phyloP scores from a whole-genome alignment of 2,329 filamentous ascomycete species.

The Colletotrichum sp. region DNA sequence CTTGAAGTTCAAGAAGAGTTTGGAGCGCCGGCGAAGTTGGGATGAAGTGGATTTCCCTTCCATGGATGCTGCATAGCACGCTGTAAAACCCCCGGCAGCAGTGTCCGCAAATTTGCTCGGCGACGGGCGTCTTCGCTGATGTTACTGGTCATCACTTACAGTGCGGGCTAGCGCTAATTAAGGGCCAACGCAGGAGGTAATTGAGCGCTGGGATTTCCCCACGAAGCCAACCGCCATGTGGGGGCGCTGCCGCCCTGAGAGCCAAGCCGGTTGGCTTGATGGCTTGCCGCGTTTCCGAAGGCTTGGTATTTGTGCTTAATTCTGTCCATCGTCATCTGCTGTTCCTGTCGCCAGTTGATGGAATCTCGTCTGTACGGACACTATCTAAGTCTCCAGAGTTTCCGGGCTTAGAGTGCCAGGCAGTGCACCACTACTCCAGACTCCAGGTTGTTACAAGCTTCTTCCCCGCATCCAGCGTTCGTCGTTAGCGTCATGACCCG shows the following conservation, averaged over 20 bases:
- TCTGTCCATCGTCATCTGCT: neutral
- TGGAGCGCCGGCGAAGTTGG: neutral
- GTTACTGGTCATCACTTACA: neutral
- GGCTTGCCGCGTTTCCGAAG: constrained; percentile 6
- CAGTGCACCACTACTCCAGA: neutral
- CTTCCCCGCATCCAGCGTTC: neutral
- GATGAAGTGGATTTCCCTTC: neutral
- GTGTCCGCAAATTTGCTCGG: neutral
- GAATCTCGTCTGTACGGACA: neutral
- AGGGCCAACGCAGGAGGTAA: neutral
- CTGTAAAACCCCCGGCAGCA: neutral
- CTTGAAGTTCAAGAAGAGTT: neutral
- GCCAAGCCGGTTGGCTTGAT: constrained; percentile 14
- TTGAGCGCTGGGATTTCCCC: neutral
- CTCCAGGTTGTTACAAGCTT: neutral
- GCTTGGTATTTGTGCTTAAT: constrained; percentile 9
- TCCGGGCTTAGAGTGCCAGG: neutral
- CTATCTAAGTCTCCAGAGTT: neutral
- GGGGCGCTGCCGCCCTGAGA: neutral
- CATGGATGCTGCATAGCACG: neutral
- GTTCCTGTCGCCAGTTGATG: neutral
- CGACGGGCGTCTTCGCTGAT: neutral
- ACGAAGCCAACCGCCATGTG: neutral
- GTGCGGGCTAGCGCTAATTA: constrained; percentile 15
- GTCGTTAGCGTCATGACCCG: neutral